phyloP scores from a whole-genome alignment of 2,329 filamentous ascomycete species.

The Neodidymelliopsis sp. region DNA sequence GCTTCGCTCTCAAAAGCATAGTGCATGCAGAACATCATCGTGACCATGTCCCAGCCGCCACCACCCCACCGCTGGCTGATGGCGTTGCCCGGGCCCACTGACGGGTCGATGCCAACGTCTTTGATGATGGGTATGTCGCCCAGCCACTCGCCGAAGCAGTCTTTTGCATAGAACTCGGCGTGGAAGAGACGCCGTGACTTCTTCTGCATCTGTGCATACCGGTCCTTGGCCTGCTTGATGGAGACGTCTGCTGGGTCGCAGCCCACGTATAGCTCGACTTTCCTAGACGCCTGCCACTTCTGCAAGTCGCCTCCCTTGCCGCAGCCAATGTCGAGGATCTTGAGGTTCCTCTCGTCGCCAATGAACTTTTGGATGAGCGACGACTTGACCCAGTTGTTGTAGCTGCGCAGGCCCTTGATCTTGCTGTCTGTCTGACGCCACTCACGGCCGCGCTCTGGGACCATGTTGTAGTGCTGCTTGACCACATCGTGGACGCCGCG shows the following conservation, averaged over 20 bases:
- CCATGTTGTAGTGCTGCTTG: slow-evolving; percentile 92
- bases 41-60: slow-evolving; percentile 90
- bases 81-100: slow-evolving; percentile 66
- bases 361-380: slow-evolving; percentile 93
- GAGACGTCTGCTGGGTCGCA: slow-evolving; percentile 92
- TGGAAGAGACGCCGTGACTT: slow-evolving; percentile 72
- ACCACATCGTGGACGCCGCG: slow-evolving; percentile 84
- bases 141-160: slow-evolving; percentile 88
- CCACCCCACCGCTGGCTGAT: slow-evolving; percentile 71
- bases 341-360: slow-evolving; percentile 62
- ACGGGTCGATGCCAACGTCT: slow-evolving; percentile 85
- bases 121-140: slow-evolving; percentile 81
- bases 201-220: slow-evolving; percentile 78
- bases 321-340: slow-evolving; percentile 93
- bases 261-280: slow-evolving; percentile 91
- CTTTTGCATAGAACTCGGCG: slow-evolving; percentile 86
- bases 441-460: slow-evolving; percentile 89
- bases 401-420: slow-evolving; percentile 91
- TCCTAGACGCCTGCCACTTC: slow-evolving; percentile 93
- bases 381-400: slow-evolving; percentile 99
- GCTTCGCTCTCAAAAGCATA: slow-evolving; percentile 95
- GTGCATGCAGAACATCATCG: slow-evolving; percentile 99
- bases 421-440: slow-evolving; percentile 94
- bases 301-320: slow-evolving; percentile 95
- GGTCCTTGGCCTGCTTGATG: slow-evolving; percentile 86